These are phyloP conservation scores for Allomyces javanicus DNA, from an alignment of 192 early-diverging fungal genomes.

Conservation along the genomic window DNA sequence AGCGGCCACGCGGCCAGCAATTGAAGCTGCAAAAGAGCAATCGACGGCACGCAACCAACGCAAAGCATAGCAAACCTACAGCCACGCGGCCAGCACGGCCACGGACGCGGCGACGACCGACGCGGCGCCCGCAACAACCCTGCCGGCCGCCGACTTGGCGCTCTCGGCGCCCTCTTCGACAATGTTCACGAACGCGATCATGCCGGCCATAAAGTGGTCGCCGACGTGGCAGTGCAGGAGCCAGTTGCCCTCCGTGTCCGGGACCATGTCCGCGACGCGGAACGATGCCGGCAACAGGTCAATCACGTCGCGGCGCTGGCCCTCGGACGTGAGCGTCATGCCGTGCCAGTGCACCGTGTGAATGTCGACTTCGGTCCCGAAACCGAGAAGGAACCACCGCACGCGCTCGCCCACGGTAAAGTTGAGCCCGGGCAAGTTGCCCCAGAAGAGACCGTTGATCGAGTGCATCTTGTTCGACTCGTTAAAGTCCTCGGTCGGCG, in stretches of 20 bases:
- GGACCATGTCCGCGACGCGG: constrained; percentile 16
- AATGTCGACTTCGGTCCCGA: constrained; percentile 4
- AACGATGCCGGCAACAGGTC: constrained; percentile 15
- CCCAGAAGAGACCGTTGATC: constrained; percentile 3
- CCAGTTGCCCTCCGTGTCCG: constrained; percentile 22
- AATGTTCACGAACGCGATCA: constrained; percentile 13
- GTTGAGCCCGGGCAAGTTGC: constrained; percentile 2
- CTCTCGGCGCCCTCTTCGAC: no score
- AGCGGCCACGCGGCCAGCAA: no score
- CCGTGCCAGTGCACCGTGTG: constrained; percentile 25
- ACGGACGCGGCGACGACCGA: no score
- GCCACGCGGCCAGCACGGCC: no score
- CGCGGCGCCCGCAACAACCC: no score
- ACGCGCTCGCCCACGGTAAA: background rate
- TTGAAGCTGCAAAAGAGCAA: no score
- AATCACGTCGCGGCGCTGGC: constrained; percentile 22
- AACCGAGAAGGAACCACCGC: background rate
- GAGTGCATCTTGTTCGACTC: constrained; percentile 7
- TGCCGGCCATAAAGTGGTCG: constrained; percentile 18
- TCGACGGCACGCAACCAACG: no score
- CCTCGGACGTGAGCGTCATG: constrained; percentile 11
- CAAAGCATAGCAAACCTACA: no score
- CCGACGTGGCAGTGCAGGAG: constrained; percentile 24
- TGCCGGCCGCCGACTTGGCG: no score
- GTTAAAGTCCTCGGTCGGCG: constrained; percentile 1